Percentiles rank a stretch among this genome's conserved stretches.
Evolutionary conservation across 306 rosid genomes (phyloP).

Genomic region (Sesbania bispinosa): DNA sequence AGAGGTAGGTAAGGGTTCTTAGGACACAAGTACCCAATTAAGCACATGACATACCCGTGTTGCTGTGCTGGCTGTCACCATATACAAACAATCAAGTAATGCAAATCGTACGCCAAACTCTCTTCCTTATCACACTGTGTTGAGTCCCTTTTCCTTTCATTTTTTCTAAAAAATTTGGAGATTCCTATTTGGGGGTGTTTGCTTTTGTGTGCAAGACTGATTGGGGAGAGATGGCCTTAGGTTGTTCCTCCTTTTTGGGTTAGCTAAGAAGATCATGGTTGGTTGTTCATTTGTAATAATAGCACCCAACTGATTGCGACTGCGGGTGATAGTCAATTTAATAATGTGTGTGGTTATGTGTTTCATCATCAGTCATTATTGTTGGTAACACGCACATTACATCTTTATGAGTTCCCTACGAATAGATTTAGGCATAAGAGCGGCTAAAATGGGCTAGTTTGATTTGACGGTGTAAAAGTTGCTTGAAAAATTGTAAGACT

Average conservation of each 20-base stretch:
- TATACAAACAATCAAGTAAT: conserved; percentile 24
- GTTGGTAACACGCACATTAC: conserved; percentile 28
- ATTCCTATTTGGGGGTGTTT: conserved; percentile 34
- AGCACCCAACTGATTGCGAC: conserved; percentile 39
- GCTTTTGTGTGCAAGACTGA: conserved; percentile 16
- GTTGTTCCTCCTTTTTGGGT: conserved; percentile 34
- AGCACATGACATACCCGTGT: conserved; percentile 71
- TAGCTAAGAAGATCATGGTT: conserved; percentile 34
- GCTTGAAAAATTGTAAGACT: too few relatives aligned
- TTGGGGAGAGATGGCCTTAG: conserved; percentile 16
- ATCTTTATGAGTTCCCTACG: conserved; percentile 28
- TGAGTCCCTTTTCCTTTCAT: background rate
- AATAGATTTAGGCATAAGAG: conserved; percentile 36
- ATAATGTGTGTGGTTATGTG: conserved; percentile 21
- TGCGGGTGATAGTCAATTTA: conserved; percentile 13
- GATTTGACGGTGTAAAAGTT: too few relatives aligned
- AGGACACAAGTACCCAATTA: conserved; percentile 48
- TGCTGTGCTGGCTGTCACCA: conserved; percentile 58
- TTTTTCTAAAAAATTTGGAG: background rate
- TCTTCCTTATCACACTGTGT: background rate
- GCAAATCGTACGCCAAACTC: conserved; percentile 26
- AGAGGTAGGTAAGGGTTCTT: conserved; percentile 61
- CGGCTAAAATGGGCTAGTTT: too few relatives aligned
- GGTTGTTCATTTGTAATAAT: conserved; percentile 24
- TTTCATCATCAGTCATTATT: conserved; percentile 27